Base-by-base conservation (phyloP, 176 grass and related monocot genomes). In the Triticum urartu region DNA sequence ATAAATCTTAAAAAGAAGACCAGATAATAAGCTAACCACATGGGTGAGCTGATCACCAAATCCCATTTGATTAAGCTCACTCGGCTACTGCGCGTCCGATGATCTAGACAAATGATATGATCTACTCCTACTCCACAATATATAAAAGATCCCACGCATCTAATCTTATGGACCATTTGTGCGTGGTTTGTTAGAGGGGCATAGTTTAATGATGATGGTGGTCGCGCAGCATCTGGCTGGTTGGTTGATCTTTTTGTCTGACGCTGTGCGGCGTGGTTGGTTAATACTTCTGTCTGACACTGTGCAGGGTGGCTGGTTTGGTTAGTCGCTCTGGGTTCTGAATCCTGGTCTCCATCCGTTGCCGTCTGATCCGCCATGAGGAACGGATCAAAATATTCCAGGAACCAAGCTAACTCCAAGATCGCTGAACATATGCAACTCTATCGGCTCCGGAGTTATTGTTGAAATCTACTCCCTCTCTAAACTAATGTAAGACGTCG, bases 341-440 rank as follows among this genome's bases (percentile, higher is more conserved):
- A 59, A 59, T 59, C 54, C 17, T 58, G 52, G 7, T 58, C 52
- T 20, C 52, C 7, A 25, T 47, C 25, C 5, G 24, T 13, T 59
- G 76, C 73, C 80, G 33, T 52, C 68, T 83, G 73, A 71, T 26
- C 50, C 48, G 13, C 74, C 87, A 79, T 15, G 45, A 84, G 64
- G 61, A 60, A 34, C 74, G 81, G 81, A 88, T 70, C 86, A 60
- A 69, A 88, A 59, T 80, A 83, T 88, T 88, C 86, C 86, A 34
- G 42, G 59, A 76, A 68, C 63, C 15, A 77, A 39, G 24, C 11
- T 28, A 18, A 82, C 21, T 62, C 18, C 18, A 59, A 59, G 54
- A 21, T 59, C 6, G 21, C 54, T 20, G 18, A 59, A 59, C 17
- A 21, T 9, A 59, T 0, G 18, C 54, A 59, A 59, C 7, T 21